A percentile compares a stretch with the other conserved stretches of the same genome.
These are phyloP conservation scores for Aureobasidium sp. DNA, from an alignment of 2,329 filamentous ascomycete genomes.

Conservation along the genomic window DNA sequence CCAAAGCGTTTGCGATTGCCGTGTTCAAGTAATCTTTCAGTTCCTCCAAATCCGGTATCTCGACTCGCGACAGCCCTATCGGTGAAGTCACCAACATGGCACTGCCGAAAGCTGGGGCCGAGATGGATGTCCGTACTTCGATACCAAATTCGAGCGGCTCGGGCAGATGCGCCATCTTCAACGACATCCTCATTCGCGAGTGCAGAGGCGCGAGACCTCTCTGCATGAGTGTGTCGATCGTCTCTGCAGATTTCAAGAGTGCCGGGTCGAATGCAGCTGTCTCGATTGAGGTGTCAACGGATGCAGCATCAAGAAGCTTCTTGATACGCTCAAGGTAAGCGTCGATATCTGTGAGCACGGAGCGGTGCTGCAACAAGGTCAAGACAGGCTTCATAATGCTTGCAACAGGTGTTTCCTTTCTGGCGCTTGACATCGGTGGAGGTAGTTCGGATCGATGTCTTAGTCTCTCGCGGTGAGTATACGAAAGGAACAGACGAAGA, in stretches of 20 bases:
- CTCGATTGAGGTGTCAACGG: conserved; percentile 11
- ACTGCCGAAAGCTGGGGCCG: conserved; percentile 7
- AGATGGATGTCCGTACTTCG: conserved; percentile 4
- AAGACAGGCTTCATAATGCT: conserved; percentile 52
- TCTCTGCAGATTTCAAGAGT: conserved; percentile 1
- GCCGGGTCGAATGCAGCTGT: conserved; percentile 13
- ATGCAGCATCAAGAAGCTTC: conserved; percentile 15
- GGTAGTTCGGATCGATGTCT: conserved; percentile 58
- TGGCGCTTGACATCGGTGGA: conserved; percentile 43
- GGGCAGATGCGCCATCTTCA: neutral
- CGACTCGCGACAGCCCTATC: neutral
- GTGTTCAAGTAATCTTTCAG: conserved; percentile 5
- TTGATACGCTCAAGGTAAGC: conserved; percentile 21
- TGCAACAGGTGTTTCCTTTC: conserved; percentile 42
- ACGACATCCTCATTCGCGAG: neutral
- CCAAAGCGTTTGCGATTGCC: neutral
- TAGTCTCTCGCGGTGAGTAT: conserved; percentile 70
- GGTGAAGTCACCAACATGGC: conserved; percentile 5
- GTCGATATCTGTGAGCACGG: conserved; percentile 28
- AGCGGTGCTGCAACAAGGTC: conserved; percentile 43
- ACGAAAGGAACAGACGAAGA: conserved; percentile 66
- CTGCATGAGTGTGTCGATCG: conserved; percentile 14
- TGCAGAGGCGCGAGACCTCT: conserved; percentile 10
- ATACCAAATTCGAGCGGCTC: conserved; percentile 6
- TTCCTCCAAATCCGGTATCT: conserved; percentile 7